Evolutionary conservation across 2,329 filamentous ascomycete genomes (phyloP).

Genomic region (Cercospora sojina): DNA sequence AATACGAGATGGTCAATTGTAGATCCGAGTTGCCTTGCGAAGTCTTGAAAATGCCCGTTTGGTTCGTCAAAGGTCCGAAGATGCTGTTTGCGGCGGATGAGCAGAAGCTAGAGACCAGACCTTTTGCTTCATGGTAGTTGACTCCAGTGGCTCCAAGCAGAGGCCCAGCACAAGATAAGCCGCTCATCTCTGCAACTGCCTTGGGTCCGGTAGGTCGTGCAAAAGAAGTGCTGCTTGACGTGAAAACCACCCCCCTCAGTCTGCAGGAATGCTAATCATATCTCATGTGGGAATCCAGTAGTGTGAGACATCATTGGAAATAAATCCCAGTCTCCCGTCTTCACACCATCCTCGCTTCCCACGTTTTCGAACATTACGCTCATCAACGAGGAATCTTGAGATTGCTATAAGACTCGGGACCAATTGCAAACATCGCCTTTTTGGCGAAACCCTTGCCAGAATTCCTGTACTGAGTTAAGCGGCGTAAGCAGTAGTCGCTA

Average conservation of each 20-base stretch:
- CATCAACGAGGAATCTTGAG: not conserved
- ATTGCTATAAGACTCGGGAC: not conserved
- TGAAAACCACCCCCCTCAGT: not conserved
- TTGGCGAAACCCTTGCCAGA: not conserved
- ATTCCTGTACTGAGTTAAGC: not conserved
- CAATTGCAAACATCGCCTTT: not conserved
- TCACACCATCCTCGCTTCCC: not conserved
- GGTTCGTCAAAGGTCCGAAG: not conserved
- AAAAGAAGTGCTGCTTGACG: not conserved
- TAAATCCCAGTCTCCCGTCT: not conserved
- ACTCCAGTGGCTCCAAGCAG: conserved; percentile 16
- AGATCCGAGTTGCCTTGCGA: conserved; percentile 18
- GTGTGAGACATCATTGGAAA: not conserved
- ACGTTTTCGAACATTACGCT: not conserved
- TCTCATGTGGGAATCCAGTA: not conserved
- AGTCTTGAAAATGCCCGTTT: conserved; percentile 15
- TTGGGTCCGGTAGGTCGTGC: not conserved
- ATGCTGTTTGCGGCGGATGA: not conserved
- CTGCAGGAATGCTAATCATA: not conserved
- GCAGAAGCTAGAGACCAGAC: conserved; percentile 16
- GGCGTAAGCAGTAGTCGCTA: not conserved
- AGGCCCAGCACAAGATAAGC: conserved; percentile 10
- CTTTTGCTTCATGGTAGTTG: conserved; percentile 16
- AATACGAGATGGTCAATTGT: conserved; percentile 10
- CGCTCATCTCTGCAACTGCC: not conserved